Base-by-base conservation (phyloP, 1,284 basidiomycete species). In the Leccinum fallax region DNA sequence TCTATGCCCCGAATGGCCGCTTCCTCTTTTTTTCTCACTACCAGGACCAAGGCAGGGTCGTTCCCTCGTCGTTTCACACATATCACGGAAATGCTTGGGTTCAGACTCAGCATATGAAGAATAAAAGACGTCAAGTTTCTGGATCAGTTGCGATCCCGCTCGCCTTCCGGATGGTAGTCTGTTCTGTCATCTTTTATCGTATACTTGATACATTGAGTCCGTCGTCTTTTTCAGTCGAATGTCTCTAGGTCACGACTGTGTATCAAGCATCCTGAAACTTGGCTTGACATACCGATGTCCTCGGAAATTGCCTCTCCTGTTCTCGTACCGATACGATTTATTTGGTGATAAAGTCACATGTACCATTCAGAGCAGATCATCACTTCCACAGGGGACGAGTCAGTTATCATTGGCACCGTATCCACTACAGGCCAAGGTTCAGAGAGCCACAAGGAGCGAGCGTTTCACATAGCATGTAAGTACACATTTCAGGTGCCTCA, bases 221-320 rank as follows among this genome's bases (percentile, higher is more conserved):
- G 7, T 63, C 38, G 26, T 38, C 40, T 26, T 15, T 19, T 21
- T 53, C 9, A 13, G 24, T 56, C 21, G 7, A 21, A 57, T 11
- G 5, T n/a, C 2, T 5, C 19, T 21, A 28, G 28, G 28, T 28
- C 28, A 28, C 28, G 28, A 28, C 8, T 28, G 28, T 28, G 28
- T 28, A 28, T 28, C 28, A 28, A 28, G 28, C 28, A 60, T 55
- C 7, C 49, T 53, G 16, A 52, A 55, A 24, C 43, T 51, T n/a
- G 49, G 53, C 48, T 11, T n/a, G 26, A 24, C 53, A 53, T 19
- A 16, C 38, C 28, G 57, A 34, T 16, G 24, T 56, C 59, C 58
- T 71, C 67, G 66, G 69, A 68, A 63, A 61, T 71, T n/a, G 53
- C 19, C 16, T 2, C 13, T 24, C 5, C 21, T 46, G 21, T 28